phyloP scores from a whole-genome alignment of 2,329 filamentous ascomycete genomes.

The Clonostachys solani region DNA sequence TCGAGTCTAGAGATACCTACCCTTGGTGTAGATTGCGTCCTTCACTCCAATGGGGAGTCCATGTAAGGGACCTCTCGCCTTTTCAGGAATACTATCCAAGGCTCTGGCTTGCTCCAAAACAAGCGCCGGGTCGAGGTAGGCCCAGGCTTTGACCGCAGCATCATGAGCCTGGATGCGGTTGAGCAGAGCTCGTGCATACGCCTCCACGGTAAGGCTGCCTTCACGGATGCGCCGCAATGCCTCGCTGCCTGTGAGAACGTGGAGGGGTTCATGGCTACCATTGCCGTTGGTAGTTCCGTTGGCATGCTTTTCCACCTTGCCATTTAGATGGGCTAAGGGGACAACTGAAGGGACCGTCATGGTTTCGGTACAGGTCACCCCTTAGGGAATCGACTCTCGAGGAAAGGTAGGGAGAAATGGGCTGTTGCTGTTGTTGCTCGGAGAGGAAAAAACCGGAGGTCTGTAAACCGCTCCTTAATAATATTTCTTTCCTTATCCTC shows the following conservation, averaged over 20 bases:
- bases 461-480: too few relatives aligned
- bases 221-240: constrained; percentile 24
- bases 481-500: too few relatives aligned
- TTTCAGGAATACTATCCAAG: constrained; percentile 30
- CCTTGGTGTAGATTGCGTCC: constrained; percentile 52
- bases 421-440: too few relatives aligned
- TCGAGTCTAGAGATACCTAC: constrained; percentile 12
- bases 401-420: too few relatives aligned
- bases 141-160: constrained; percentile 40
- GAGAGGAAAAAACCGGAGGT: too few relatives aligned
- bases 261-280: background rate
- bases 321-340: too few relatives aligned
- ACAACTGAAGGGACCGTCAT: too few relatives aligned
- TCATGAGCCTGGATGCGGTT: constrained; percentile 34
- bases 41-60: constrained; percentile 43
- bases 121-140: constrained; percentile 31
- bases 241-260: constrained; percentile 31
- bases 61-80: constrained; percentile 5
- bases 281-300: too few relatives aligned
- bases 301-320: too few relatives aligned
- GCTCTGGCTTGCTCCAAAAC: constrained; percentile 41
- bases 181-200: constrained; percentile 39
- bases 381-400: too few relatives aligned
- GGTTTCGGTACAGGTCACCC: too few relatives aligned
- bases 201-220: constrained; percentile 1